A percentile compares a stretch with the other conserved stretches of the same genome.
Conservation (phyloP, 495 filamentous ascomycete species). For the Monascus purpureus region DNA sequence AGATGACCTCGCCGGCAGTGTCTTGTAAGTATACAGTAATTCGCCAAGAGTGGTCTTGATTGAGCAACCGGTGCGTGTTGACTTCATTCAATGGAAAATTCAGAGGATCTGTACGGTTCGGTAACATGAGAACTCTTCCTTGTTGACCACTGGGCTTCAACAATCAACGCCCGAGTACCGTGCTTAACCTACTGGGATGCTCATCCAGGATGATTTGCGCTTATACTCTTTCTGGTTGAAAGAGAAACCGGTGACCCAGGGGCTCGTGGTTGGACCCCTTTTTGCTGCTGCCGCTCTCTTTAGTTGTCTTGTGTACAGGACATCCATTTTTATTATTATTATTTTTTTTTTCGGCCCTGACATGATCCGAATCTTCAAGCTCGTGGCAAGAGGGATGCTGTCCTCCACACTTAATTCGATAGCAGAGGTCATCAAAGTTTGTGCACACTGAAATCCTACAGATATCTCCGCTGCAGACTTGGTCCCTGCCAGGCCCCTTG, state of each 20-base stretch:
- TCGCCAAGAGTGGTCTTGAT: conserved; percentile 8
- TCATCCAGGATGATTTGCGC: not conserved
- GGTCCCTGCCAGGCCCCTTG: conserved; percentile 10
- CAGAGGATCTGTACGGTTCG: not conserved
- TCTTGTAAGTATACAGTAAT: conserved; percentile 14
- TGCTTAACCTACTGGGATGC: not conserved
- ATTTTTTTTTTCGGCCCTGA: conserved; percentile 14
- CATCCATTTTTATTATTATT: conserved; percentile 2
- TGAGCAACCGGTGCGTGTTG: not conserved
- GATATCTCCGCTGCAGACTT: conserved; percentile 11
- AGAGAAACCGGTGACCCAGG: conserved; percentile 7
- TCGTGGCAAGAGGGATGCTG: conserved; percentile 22
- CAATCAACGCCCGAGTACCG: no score
- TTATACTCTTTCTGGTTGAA: not conserved
- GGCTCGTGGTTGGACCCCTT: conserved; percentile 14
- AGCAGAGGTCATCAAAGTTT: conserved; percentile 11
- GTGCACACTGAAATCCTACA: conserved; percentile 12
- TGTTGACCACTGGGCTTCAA: no score
- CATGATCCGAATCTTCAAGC: conserved; percentile 18
- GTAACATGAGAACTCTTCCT: conserved; percentile 15
- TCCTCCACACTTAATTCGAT: conserved; percentile 13
- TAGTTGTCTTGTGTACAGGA: conserved; percentile 6
- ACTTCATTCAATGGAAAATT: not conserved
- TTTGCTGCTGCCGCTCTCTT: conserved; percentile 16
- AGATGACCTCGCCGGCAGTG: conserved; percentile 21